phyloP scores from a whole-genome alignment of 2,329 filamentous ascomycete species.

The Pseudocercospora fijiensis region DNA sequence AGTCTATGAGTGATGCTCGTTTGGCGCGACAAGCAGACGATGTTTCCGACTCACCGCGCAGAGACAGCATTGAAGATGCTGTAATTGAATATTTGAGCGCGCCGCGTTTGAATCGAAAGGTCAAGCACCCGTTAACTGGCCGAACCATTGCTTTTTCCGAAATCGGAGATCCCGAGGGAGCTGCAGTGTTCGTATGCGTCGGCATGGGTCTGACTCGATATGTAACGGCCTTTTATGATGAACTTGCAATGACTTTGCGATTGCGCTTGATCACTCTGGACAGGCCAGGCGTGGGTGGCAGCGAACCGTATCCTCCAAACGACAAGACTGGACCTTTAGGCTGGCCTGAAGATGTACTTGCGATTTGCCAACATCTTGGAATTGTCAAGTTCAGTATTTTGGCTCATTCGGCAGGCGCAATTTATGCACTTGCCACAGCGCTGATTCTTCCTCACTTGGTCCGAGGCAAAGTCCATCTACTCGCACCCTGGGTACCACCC shows the following conservation, averaged over 20 bases:
- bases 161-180: constrained; percentile 87
- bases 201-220: constrained; percentile 97
- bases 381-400: constrained; percentile 96
- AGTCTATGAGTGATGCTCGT: constrained; percentile 38
- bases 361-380: constrained; percentile 86
- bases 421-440: constrained; percentile 93
- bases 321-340: constrained; percentile 76
- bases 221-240: constrained; percentile 95
- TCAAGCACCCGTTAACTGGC: constrained; percentile 80
- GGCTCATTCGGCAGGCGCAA: constrained; percentile 94
- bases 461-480: constrained; percentile 85
- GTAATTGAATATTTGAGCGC: constrained; percentile 83
- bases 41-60: constrained; percentile 50
- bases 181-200: constrained; percentile 92
- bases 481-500: constrained; percentile 96
- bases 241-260: constrained; percentile 83
- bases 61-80: constrained; percentile 84
- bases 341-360: constrained; percentile 92
- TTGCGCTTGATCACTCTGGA: constrained; percentile 90
- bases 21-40: constrained; percentile 43
- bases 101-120: constrained; percentile 81
- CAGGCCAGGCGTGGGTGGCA: constrained; percentile 88
- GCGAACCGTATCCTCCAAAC: constrained; percentile 77
- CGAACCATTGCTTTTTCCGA: constrained; percentile 93
- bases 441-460: constrained; percentile 95